phyloP scores from a whole-genome alignment of 1,139 yeast species.

The Scheffersomyces segobiensis region DNA sequence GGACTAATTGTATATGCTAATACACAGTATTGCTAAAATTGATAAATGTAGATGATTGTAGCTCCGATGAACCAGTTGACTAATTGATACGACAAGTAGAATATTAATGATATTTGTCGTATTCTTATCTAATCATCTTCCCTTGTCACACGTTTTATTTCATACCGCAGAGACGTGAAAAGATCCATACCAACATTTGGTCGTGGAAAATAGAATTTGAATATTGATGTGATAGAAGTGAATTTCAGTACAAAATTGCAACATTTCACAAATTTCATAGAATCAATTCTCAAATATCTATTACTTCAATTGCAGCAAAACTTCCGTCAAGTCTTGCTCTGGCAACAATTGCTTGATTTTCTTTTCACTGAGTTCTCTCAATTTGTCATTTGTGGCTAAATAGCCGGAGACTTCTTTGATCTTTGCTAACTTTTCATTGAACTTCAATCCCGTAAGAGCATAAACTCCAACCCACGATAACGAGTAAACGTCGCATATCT shows the following conservation, averaged over 20 bases:
- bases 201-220: too few species aligned
- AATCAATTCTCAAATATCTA: neutral
- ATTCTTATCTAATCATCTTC: too few species aligned
- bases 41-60: neutral
- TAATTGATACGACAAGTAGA: neutral
- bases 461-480: conserved; percentile 80
- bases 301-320: neutral
- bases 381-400: conserved; percentile 22
- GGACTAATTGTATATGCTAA: neutral
- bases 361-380: conserved; percentile 16
- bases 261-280: neutral
- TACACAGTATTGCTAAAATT: neutral
- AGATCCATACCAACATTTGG: too few species aligned
- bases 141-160: neutral
- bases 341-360: conserved; percentile 20
- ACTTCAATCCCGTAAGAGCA: conserved; percentile 28
- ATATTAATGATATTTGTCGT: neutral
- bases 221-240: too few species aligned
- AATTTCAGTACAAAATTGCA: neutral
- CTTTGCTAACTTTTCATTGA: conserved; percentile 21
- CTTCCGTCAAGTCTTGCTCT: neutral
- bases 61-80: neutral
- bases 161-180: too few species aligned
- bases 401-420: conserved; percentile 23
- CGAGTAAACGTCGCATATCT: conserved; percentile 66